A percentile compares a stretch with the other conserved stretches of the same genome.
These are phyloP conservation scores for Rhinocladiella similis DNA, from an alignment of 2,329 filamentous ascomycete genomes.

Conservation along the genomic window DNA sequence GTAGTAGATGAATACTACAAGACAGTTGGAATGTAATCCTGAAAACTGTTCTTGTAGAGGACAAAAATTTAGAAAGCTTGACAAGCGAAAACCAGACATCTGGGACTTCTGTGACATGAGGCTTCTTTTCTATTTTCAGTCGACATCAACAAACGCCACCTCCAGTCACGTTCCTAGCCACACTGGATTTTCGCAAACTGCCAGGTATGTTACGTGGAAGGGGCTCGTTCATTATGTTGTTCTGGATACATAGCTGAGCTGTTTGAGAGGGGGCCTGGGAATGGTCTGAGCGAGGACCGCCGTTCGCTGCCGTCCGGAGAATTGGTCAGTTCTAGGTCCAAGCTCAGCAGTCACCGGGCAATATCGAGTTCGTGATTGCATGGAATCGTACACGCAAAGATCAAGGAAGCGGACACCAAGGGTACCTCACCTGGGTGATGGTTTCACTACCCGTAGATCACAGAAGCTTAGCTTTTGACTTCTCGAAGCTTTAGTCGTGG, in stretches of 20 bases:
- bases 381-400: not conserved
- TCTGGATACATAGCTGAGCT: constrained; percentile 17
- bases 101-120: constrained; percentile 3
- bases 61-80: not conserved
- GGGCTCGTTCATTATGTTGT: constrained; percentile 17
- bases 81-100: not conserved
- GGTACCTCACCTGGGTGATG: not conserved
- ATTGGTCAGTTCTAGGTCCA: not conserved
- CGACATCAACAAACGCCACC: constrained; percentile 11
- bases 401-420: not conserved
- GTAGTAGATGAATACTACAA: not conserved
- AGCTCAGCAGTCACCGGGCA: not conserved
- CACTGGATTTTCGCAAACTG: constrained; percentile 1
- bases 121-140: constrained; percentile 8
- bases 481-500: not conserved
- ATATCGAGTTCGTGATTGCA: not conserved
- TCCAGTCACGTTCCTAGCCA: not conserved
- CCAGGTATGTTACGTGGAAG: constrained; percentile 1
- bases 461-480: not conserved
- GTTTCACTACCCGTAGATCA: not conserved
- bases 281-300: constrained; percentile 6
- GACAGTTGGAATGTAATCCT: not conserved
- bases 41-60: constrained; percentile 5
- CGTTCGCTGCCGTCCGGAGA: constrained; percentile 1
- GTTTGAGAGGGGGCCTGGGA: constrained; percentile 1